These are phyloP conservation scores for Oxytropis ochrocephala DNA, from an alignment of 306 rosid genomes.

Conservation along the genomic window DNA sequence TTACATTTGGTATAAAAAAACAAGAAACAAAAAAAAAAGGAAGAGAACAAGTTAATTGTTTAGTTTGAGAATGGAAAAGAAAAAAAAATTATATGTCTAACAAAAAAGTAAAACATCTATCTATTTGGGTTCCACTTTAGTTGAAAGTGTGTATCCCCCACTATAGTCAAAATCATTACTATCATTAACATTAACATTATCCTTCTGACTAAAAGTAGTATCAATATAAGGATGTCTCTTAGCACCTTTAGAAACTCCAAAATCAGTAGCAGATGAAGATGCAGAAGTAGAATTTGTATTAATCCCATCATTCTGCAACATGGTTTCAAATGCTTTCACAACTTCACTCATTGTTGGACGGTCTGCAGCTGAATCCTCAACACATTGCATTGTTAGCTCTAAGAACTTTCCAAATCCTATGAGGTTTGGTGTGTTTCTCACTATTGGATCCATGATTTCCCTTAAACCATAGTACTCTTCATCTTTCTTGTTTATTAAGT, in stretches of 20 bases:
- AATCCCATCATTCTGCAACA: constrained; percentile 80
- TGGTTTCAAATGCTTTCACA: constrained; percentile 63
- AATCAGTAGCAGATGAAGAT: constrained; percentile 84
- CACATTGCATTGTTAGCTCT: constrained; percentile 79
- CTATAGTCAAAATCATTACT: constrained; percentile 64
- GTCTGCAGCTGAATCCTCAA: constrained; percentile 72
- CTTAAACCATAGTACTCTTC: constrained; percentile 58
- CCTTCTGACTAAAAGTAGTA: constrained; percentile 45
- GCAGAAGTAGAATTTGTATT: constrained; percentile 81
- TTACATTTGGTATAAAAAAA: neutral
- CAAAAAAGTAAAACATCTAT: constrained; percentile 1
- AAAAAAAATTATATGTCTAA: neutral
- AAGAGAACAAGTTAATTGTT: neutral
- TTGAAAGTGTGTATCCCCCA: constrained; percentile 58
- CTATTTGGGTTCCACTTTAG: constrained; percentile 80
- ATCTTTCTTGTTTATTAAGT: constrained; percentile 41
- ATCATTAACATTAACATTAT: constrained; percentile 31
- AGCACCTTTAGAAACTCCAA: constrained; percentile 43
- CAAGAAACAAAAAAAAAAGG: neutral
- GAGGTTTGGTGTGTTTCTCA: constrained; percentile 43
- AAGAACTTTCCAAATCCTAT: constrained; percentile 63
- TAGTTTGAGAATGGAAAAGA: neutral
- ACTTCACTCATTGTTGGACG: constrained; percentile 92
- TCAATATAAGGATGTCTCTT: constrained; percentile 66
- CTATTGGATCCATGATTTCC: constrained; percentile 57